phyloP scores from a whole-genome alignment of 306 rosid species.

The Amphicarpaea edgeworthii region DNA sequence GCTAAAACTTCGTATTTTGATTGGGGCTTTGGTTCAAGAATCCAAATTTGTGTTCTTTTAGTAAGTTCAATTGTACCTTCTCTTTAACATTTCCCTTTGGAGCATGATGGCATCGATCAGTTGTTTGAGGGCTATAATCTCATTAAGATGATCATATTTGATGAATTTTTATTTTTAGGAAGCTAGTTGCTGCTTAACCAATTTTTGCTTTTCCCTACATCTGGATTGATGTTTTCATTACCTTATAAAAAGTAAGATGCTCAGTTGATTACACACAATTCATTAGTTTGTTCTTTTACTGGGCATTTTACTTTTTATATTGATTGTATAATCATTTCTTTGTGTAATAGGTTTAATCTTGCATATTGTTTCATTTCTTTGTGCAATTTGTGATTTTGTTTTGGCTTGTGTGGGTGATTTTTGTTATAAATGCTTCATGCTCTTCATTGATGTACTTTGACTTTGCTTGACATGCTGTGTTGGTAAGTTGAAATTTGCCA shows the following conservation, averaged over 20 bases:
- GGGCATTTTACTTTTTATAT: not conserved
- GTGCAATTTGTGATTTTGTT: not conserved
- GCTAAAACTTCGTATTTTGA: slow-evolving; percentile 22
- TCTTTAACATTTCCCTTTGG: not conserved
- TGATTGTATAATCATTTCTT: not conserved
- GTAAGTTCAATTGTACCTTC: slow-evolving; percentile 40
- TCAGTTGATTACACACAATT: not conserved
- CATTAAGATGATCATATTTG: not conserved
- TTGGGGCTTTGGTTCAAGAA: slow-evolving; percentile 39
- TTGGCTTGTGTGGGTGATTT: not conserved
- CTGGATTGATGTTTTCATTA: not conserved
- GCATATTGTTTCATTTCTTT: slow-evolving; percentile 6
- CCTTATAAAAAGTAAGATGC: slow-evolving; percentile 6
- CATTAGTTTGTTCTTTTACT: slow-evolving; percentile 19
- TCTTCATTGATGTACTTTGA: slow-evolving; percentile 11
- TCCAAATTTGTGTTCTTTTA: slow-evolving; percentile 23
- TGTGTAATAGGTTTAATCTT: slow-evolving; percentile 25
- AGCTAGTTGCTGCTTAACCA: slow-evolving; percentile 27
- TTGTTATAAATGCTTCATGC: not conserved
- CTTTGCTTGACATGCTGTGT: slow-evolving; percentile 18
- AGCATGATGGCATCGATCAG: slow-evolving; percentile 14
- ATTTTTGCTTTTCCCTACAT: not conserved
- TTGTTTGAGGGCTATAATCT: not conserved
- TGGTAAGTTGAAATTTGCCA: slow-evolving; percentile 18
- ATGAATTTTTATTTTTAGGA: slow-evolving; percentile 6